Percentiles rank a stretch among this genome's conserved stretches.
Evolutionary conservation across 1,284 basidiomycete species (phyloP).

Genomic region (Phenoliferia sp.): DNA sequence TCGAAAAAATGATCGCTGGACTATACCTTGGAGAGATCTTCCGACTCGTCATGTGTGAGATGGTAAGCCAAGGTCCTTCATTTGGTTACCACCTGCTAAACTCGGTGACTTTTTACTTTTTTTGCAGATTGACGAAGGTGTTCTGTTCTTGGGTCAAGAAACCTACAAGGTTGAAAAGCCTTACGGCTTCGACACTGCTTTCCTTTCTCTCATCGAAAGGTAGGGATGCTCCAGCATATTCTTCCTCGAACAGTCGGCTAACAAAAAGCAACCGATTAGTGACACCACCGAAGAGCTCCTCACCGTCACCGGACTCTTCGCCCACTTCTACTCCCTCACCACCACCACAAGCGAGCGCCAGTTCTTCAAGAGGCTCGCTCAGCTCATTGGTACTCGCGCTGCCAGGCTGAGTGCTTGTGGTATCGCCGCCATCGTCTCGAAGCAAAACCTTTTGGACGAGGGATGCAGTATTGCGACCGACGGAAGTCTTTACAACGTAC

Average conservation of each 20-base stretch:
- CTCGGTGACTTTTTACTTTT: background rate
- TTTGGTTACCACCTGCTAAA: background rate
- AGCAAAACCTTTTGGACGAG: constrained; percentile 83
- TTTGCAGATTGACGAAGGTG: constrained; percentile 75
- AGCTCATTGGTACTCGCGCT: constrained; percentile 81
- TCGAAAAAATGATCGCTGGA: constrained; percentile 97
- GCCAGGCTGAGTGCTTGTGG: constrained; percentile 85
- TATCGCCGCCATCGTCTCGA: constrained; percentile 87
- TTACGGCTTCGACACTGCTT: constrained; percentile 81
- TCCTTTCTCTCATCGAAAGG: constrained; percentile 93
- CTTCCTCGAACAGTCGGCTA: background rate
- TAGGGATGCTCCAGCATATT: constrained; percentile 38
- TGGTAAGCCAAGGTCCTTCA: constrained; percentile 41
- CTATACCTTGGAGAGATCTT: constrained; percentile 96
- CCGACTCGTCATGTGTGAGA: constrained; percentile 85
- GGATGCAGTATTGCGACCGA: constrained; percentile 83
- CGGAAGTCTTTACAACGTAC: constrained; percentile 84
- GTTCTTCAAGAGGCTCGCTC: constrained; percentile 58
- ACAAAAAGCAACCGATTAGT: no score
- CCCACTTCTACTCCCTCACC: constrained; percentile 82
- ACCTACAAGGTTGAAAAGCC: constrained; percentile 38
- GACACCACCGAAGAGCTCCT: constrained; percentile 97
- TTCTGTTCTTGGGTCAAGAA: constrained; percentile 93
- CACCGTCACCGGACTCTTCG: constrained; percentile 93
- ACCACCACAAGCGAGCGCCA: constrained; percentile 89